Percentiles rank a stretch among this genome's conserved stretches.
These are phyloP conservation scores for Zygoascus flipseniorum DNA, from an alignment of 805 yeast species.

Conservation along the genomic window DNA sequence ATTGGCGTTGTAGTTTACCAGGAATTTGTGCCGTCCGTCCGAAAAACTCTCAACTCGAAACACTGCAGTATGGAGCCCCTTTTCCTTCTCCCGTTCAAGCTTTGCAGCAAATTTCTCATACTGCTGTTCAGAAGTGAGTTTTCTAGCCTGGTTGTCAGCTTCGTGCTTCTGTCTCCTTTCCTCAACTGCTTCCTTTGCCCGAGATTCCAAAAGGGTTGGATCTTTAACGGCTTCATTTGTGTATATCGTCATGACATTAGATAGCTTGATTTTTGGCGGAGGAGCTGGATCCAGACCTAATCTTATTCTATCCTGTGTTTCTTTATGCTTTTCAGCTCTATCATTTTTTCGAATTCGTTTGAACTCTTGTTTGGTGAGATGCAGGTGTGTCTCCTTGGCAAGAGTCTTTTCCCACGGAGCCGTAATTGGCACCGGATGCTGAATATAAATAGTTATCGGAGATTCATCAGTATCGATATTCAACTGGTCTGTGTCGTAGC, in stretches of 20 bases:
- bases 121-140: conserved; percentile 48
- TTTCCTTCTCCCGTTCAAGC: conserved; percentile 39
- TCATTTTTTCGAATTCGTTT: conserved; percentile 65
- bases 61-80: conserved; percentile 51
- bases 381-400: conserved; percentile 39
- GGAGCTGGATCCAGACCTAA: conserved; percentile 84
- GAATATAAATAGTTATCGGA: conserved; percentile 63
- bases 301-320: conserved; percentile 65
- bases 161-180: conserved; percentile 54
- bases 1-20: conserved; percentile 73
- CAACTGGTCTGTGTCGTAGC: conserved; percentile 3
- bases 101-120: conserved; percentile 42
- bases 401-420: conserved; percentile 49
- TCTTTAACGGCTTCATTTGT: conserved; percentile 81
- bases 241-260: conserved; percentile 77
- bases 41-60: conserved; percentile 46
- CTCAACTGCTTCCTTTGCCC: conserved; percentile 61
- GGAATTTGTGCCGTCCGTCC: conserved; percentile 61
- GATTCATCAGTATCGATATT: conserved; percentile 29
- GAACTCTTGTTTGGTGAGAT: conserved; percentile 67
- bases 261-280: conserved; percentile 75
- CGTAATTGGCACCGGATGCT: conserved; percentile 66
- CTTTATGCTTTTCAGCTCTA: conserved; percentile 54
- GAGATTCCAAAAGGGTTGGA: conserved; percentile 77
- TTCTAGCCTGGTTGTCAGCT: conserved; percentile 51